Evolutionary conservation across 2,329 filamentous ascomycete species (phyloP).

Genomic region (Torrubiellomyces zombiae): DNA sequence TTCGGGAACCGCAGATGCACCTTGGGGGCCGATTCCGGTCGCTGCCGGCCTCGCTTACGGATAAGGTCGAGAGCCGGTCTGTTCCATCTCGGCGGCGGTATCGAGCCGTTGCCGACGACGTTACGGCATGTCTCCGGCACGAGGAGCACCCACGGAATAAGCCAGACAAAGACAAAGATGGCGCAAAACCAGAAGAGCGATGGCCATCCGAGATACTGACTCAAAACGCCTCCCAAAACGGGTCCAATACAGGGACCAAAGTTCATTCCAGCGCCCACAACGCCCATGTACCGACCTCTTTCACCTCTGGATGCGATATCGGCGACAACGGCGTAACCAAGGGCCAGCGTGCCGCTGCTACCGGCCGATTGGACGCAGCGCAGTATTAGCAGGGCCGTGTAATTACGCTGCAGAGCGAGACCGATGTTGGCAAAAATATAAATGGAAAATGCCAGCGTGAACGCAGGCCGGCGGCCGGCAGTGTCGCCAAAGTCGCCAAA

Average conservation of each 20-base stretch:
- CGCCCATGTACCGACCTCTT: conserved; percentile 56
- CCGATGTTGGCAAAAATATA: conserved; percentile 44
- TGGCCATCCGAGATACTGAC: conserved; percentile 49
- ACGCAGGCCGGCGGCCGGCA: conserved; percentile 43
- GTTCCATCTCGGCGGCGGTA: conserved; percentile 41
- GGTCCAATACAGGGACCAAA: conserved; percentile 39
- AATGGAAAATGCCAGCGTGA: conserved; percentile 38
- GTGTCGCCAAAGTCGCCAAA: conserved; percentile 46
- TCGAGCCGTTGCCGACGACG: conserved; percentile 46
- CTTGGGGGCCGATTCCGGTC: conserved; percentile 16
- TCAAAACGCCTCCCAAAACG: conserved; percentile 46
- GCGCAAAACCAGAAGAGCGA: conserved; percentile 54
- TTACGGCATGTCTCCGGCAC: conserved; percentile 43
- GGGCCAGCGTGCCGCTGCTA: conserved; percentile 51
- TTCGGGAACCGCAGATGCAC: conserved; percentile 36
- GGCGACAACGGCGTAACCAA: conserved; percentile 54
- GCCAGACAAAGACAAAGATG: conserved; percentile 32
- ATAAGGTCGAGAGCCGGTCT: conserved; percentile 36
- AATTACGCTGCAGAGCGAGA: conserved; percentile 39
- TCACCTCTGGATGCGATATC: conserved; percentile 55
- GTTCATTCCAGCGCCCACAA: conserved; percentile 42
- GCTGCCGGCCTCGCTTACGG: conserved; percentile 15
- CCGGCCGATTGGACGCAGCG: conserved; percentile 47
- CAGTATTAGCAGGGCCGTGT: conserved; percentile 40
- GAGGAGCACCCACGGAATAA: conserved; percentile 36